phyloP scores from a whole-genome alignment of 1,284 basidiomycete genomes.

The Lignosus rhinocerotis region DNA sequence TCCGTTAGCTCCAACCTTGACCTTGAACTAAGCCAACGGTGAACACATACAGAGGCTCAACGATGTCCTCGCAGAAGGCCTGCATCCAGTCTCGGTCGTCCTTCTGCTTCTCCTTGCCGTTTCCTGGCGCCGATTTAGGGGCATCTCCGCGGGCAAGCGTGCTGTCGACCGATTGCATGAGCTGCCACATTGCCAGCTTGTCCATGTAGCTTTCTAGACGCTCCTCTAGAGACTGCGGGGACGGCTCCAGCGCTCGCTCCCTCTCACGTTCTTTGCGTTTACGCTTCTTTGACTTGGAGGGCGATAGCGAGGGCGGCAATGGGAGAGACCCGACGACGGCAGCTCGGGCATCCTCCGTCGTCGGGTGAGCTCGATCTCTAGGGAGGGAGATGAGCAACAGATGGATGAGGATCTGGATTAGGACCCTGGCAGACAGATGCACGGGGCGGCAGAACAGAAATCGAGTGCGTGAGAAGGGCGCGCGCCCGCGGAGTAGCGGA shows the following conservation, averaged over 20 bases:
- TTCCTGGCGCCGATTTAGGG: constrained; percentile 17
- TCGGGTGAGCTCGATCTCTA: constrained; percentile 26
- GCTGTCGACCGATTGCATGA: constrained; percentile 43
- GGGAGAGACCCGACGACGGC: constrained; percentile 8
- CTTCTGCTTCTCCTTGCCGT: constrained; percentile 20
- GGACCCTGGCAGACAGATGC: constrained; percentile 45
- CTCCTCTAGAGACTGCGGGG: constrained; percentile 41
- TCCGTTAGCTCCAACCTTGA: constrained; percentile 1
- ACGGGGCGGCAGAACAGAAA: not conserved
- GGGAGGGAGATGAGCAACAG: constrained; percentile 64
- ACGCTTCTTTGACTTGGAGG: constrained; percentile 26
- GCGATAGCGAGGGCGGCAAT: constrained; percentile 22
- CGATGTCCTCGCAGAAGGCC: constrained; percentile 60
- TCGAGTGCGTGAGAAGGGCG: constrained; percentile 3
- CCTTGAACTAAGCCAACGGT: not conserved
- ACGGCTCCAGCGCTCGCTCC: constrained; percentile 18
- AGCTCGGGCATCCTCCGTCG: constrained; percentile 1
- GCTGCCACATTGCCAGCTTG: constrained; percentile 73
- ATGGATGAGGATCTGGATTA: constrained; percentile 72
- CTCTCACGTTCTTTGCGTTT: constrained; percentile 41
- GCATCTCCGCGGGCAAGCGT: constrained; percentile 16
- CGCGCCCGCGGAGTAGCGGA: not conserved
- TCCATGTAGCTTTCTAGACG: constrained; percentile 74
- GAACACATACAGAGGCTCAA: constrained; percentile 57
- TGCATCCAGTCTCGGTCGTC: constrained; percentile 73